These are phyloP conservation scores for Dothistroma pini DNA, from an alignment of 2,329 filamentous ascomycete genomes.

Conservation along the genomic window DNA sequence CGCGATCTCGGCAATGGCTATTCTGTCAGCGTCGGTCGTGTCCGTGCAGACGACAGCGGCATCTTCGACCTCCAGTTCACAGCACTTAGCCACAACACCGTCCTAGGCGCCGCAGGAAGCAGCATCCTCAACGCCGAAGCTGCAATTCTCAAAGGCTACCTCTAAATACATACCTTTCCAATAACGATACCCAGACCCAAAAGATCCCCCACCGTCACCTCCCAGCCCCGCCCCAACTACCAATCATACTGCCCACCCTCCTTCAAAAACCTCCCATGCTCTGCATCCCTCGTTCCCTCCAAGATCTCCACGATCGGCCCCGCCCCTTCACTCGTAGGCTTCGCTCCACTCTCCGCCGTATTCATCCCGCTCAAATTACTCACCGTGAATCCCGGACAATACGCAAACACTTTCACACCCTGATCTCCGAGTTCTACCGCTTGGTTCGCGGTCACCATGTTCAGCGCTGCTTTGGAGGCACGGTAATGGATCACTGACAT, in stretches of 20 bases:
- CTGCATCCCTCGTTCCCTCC: constrained; percentile 36
- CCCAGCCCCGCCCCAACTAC: neutral
- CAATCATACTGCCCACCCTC: constrained; percentile 14
- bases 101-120: constrained; percentile 93
- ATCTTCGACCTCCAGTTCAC: constrained; percentile 96
- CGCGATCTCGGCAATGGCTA: constrained; percentile 82
- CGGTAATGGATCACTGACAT: constrained; percentile 32
- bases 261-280: constrained; percentile 21
- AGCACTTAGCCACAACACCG: constrained; percentile 83
- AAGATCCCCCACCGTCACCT: neutral
- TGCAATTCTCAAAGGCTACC: constrained; percentile 79
- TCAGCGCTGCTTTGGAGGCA: constrained; percentile 39
- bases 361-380: constrained; percentile 36
- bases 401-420: constrained; percentile 39
- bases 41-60: constrained; percentile 79
- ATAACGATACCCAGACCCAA: neutral
- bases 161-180: neutral
- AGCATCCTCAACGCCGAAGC: constrained; percentile 94
- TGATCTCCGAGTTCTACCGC: constrained; percentile 24
- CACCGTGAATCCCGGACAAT: constrained; percentile 39
- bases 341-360: constrained; percentile 36
- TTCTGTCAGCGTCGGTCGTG: constrained; percentile 82
- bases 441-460: constrained; percentile 36
- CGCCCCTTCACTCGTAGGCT: constrained; percentile 34
- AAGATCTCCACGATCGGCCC: constrained; percentile 37